phyloP scores from a whole-genome alignment of 2,329 filamentous ascomycete genomes.

The Colletotrichum viniferum region DNA sequence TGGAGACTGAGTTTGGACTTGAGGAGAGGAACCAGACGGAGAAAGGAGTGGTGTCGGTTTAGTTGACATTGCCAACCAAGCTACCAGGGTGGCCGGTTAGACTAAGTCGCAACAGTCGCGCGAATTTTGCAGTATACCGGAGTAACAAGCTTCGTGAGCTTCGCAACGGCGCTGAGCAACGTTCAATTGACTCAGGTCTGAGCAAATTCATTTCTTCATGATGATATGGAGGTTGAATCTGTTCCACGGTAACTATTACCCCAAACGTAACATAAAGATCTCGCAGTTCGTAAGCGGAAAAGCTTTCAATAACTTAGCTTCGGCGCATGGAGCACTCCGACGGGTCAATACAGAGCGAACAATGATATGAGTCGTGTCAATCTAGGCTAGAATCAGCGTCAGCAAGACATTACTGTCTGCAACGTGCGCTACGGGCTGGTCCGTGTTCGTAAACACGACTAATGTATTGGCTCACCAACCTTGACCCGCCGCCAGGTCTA shows the following conservation, averaged over 20 bases:
- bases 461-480: background rate
- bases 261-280: background rate
- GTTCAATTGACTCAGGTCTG: background rate
- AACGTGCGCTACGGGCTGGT: background rate
- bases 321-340: background rate
- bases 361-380: background rate
- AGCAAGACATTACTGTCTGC: background rate
- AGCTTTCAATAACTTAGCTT: background rate
- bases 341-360: background rate
- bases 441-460: background rate
- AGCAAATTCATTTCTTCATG: background rate
- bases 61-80: background rate
- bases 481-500: background rate
- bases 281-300: background rate
- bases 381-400: background rate
- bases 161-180: background rate
- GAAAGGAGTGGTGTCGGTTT: background rate
- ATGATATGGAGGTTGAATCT: background rate
- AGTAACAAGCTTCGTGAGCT: background rate
- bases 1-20: conserved; percentile 32
- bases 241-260: background rate
- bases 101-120: background rate
- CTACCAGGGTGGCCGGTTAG: background rate
- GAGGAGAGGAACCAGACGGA: conserved; percentile 19
- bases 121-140: background rate